phyloP scores from a whole-genome alignment of 1,284 basidiomycete species.

The Violaceomyces palustris region DNA sequence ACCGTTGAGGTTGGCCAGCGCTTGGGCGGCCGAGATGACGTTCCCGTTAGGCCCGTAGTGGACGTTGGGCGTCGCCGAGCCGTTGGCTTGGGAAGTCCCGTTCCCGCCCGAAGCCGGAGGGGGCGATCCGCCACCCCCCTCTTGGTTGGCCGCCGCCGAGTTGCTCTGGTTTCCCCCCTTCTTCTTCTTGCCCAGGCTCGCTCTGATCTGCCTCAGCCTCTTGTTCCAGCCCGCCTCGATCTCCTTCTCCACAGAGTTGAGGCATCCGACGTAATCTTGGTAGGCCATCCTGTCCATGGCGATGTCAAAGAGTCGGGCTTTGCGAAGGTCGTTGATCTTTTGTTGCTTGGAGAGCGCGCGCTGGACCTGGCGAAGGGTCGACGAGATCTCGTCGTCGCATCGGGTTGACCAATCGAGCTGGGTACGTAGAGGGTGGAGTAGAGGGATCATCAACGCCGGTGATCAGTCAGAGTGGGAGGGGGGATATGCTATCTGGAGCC shows the following conservation, averaged over 20 bases:
- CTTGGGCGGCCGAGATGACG: conserved; percentile 3
- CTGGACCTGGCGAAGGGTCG: conserved; percentile 81
- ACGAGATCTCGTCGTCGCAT: conserved; percentile 81
- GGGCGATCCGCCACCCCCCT: too few relatives aligned
- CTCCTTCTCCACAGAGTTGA: conserved; percentile 48
- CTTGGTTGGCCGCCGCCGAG: too few relatives aligned
- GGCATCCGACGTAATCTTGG: conserved; percentile 56
- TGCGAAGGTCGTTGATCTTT: conserved; percentile 75
- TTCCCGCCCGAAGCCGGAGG: too few relatives aligned
- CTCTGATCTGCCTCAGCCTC: conserved; percentile 45
- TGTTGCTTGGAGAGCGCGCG: conserved; percentile 71
- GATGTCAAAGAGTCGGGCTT: conserved; percentile 66
- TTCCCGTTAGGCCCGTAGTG: neutral
- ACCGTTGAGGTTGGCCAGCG: conserved; percentile 22
- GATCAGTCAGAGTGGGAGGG: too few relatives aligned
- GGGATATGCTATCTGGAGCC: too few relatives aligned
- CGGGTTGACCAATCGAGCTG: conserved; percentile 37
- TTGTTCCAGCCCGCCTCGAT: conserved; percentile 49
- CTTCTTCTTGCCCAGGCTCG: conserved; percentile 46
- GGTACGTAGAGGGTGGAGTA: too few relatives aligned
- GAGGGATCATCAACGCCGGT: too few relatives aligned
- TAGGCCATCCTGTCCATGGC: conserved; percentile 83
- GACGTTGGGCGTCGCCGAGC: neutral
- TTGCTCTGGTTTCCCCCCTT: conserved; percentile 20
- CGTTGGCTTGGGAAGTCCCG: too few relatives aligned